Conservation (phyloP, 768 basidiomycete species). For the Leccinum boreale region DNA sequence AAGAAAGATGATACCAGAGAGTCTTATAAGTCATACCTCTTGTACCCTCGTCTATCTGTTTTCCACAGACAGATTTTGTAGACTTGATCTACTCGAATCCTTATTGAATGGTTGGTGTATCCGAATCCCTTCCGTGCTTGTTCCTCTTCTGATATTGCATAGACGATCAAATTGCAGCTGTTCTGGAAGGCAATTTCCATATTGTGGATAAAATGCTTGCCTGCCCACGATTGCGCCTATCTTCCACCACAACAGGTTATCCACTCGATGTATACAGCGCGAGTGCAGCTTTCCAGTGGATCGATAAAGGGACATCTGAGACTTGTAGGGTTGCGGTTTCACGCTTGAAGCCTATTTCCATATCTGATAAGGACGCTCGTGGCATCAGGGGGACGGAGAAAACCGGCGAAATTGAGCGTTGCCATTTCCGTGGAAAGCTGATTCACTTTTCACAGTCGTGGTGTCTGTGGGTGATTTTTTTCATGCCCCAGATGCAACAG, state of each 20-base stretch:
- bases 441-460: too few species aligned
- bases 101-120: neutral
- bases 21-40: too few species aligned
- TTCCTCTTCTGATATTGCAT: neutral
- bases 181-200: neutral
- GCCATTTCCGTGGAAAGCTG: neutral
- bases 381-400: neutral
- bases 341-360: neutral
- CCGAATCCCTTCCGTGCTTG: neutral
- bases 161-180: neutral
- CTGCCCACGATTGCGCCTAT: neutral
- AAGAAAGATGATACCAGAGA: too few species aligned
- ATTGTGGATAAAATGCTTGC: neutral
- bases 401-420: too few species aligned
- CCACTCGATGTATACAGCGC: neutral
- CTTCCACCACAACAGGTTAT: neutral
- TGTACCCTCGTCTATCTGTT: too few species aligned
- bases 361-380: neutral
- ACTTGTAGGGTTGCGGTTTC: neutral
- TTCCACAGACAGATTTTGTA: too few species aligned
- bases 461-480: too few species aligned
- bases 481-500: too few species aligned
- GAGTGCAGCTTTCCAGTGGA: neutral
- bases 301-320: neutral
- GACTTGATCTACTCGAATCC: too few species aligned